Evolutionary conservation across 495 filamentous ascomycete genomes (phyloP).

Genomic region (Darksidea phi): DNA sequence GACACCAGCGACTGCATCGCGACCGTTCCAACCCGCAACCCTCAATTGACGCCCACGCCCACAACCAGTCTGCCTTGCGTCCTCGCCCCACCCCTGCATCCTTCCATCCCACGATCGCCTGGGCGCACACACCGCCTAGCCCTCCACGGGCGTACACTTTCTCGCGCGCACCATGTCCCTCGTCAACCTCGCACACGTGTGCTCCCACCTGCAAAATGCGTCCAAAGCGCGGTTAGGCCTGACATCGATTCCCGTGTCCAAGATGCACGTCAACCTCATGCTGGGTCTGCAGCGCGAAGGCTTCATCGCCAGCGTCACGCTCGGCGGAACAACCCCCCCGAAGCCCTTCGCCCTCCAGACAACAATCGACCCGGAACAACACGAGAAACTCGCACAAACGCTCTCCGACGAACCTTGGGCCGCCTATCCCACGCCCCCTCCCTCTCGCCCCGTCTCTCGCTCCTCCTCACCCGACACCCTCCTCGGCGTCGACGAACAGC

Average conservation of each 20-base stretch:
- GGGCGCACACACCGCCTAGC: too few relatives aligned
- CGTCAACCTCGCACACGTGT: slow-evolving; percentile 73
- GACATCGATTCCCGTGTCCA: slow-evolving; percentile 80
- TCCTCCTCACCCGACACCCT: neutral
- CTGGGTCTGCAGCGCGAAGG: slow-evolving; percentile 79
- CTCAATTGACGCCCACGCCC: neutral
- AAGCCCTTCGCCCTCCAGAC: slow-evolving; percentile 26
- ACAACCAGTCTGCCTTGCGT: neutral
- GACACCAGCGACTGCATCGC: slow-evolving; percentile 4
- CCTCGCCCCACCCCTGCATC: too few relatives aligned
- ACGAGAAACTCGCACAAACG: slow-evolving; percentile 12
- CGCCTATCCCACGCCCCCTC: slow-evolving; percentile 16
- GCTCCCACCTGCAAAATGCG: slow-evolving; percentile 93
- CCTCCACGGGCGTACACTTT: slow-evolving; percentile 11
- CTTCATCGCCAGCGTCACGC: slow-evolving; percentile 77
- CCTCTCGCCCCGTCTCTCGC: neutral
- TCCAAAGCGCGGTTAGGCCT: slow-evolving; percentile 80
- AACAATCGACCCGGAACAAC: neutral
- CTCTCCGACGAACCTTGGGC: slow-evolving; percentile 23
- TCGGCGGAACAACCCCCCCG: slow-evolving; percentile 57
- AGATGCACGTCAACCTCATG: slow-evolving; percentile 72
- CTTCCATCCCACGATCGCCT: neutral
- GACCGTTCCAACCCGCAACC: neutral
- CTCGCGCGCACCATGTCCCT: slow-evolving; percentile 69
- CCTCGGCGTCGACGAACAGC: neutral